Percentiles rank a stretch among this genome's conserved stretches.
phyloP scores from a whole-genome alignment of 129 eudicot species.

The Lonicera japonica region DNA sequence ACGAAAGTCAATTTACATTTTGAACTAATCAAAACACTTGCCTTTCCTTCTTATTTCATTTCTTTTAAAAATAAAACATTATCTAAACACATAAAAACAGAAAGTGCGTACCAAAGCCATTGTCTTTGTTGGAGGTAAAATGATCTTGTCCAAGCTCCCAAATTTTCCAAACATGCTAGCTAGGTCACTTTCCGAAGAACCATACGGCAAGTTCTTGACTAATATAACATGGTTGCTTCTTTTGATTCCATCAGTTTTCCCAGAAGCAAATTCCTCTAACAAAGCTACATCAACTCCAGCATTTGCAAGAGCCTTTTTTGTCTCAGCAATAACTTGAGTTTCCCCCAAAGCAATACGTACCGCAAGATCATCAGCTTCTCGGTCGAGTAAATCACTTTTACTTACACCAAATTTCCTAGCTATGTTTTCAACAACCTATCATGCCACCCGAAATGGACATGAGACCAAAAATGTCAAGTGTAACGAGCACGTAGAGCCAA shows the following conservation, averaged over 20 bases:
- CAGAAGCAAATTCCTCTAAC: slow-evolving; percentile 63
- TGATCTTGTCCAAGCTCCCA: slow-evolving; percentile 79
- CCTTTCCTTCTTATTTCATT: no score
- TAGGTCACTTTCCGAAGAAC: slow-evolving; percentile 79
- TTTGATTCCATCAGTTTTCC: slow-evolving; percentile 48
- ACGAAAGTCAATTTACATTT: no score
- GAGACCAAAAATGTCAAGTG: background rate
- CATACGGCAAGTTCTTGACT: slow-evolving; percentile 83
- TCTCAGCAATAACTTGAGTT: slow-evolving; percentile 76
- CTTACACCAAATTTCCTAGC: slow-evolving; percentile 77
- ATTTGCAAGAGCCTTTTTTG: slow-evolving; percentile 76
- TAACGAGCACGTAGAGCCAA: background rate
- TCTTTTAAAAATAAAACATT: background rate
- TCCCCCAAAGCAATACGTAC: slow-evolving; percentile 79
- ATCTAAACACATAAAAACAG: background rate
- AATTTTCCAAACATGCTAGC: slow-evolving; percentile 73
- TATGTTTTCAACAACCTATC: slow-evolving; percentile 76
- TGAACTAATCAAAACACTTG: no score
- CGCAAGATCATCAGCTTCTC: slow-evolving; percentile 70
- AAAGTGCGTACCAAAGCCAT: slow-evolving; percentile 63
- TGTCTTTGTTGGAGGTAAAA: slow-evolving; percentile 82
- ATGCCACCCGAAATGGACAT: slow-evolving; percentile 2
- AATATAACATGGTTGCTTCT: slow-evolving; percentile 86
- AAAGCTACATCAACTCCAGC: slow-evolving; percentile 81
- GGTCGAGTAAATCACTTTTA: slow-evolving; percentile 73